Evolutionary conservation across 192 early-diverging fungal genomes (phyloP).

Genomic region (Obelidium mucronatum): DNA sequence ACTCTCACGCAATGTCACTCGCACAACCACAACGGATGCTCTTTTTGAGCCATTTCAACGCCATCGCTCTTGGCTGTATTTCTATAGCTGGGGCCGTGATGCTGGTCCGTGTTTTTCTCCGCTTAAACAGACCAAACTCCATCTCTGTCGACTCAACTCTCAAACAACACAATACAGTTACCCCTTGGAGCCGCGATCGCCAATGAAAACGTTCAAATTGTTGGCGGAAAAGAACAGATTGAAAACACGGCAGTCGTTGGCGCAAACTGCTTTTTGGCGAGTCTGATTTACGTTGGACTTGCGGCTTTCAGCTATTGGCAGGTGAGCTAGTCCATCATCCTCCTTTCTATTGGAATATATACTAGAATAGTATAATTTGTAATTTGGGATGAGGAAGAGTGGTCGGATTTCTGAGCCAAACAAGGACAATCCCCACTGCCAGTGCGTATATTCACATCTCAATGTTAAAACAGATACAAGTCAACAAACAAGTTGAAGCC

Average conservation of each 20-base stretch:
- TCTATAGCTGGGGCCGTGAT: conserved; percentile 26
- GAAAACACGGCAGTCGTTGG: conserved; percentile 38
- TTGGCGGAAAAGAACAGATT: conserved; percentile 41
- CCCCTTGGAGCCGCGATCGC: conserved; percentile 36
- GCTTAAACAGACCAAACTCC: not conserved
- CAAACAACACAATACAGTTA: conserved; percentile 8
- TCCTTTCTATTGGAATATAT: not conserved
- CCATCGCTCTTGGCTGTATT: conserved; percentile 15
- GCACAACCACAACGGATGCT: conserved; percentile 2
- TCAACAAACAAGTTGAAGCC: conserved; percentile 29
- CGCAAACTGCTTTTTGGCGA: conserved; percentile 36
- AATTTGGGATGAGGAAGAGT: not conserved
- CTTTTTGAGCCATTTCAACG: conserved; percentile 32
- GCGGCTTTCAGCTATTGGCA: conserved; percentile 35
- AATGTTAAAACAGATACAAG: conserved; percentile 27
- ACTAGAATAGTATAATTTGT: not conserved
- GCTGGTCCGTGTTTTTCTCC: conserved; percentile 20
- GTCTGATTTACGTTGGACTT: conserved; percentile 31
- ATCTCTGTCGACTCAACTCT: not conserved
- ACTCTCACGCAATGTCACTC: conserved; percentile 1
- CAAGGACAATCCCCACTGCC: not conserved
- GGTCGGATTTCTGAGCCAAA: not conserved
- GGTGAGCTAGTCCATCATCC: conserved; percentile 24
- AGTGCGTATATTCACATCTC: not conserved
- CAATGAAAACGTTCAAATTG: conserved; percentile 28